phyloP scores from a whole-genome alignment of 2,329 filamentous ascomycete species.

The Fulvia fulva region DNA sequence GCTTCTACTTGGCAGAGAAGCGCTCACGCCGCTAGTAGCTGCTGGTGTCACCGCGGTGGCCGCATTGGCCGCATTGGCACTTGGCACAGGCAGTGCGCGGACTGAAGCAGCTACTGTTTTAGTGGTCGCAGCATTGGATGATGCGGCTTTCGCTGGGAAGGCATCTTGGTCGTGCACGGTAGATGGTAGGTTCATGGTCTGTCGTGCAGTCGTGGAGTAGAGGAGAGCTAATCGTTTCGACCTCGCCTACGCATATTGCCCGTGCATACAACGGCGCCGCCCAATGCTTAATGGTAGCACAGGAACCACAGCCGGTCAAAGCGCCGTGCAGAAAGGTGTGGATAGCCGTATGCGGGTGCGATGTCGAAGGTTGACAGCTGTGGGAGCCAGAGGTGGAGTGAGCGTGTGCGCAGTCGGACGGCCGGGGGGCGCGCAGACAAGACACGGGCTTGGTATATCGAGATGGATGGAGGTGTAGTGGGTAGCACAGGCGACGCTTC shows the following conservation, averaged over 20 bases:
- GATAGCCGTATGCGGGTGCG: neutral
- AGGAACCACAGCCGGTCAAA: slow-evolving; percentile 14
- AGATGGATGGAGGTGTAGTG: neutral
- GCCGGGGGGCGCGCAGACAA: neutral
- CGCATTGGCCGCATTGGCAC: slow-evolving; percentile 11
- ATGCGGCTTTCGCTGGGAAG: slow-evolving; percentile 13
- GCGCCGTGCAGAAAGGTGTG: neutral
- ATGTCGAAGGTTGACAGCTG: slow-evolving; percentile 2
- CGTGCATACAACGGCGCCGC: slow-evolving; percentile 6
- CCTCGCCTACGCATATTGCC: slow-evolving; percentile 22
- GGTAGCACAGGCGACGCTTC: neutral
- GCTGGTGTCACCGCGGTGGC: slow-evolving; percentile 16
- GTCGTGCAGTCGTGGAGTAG: slow-evolving; percentile 16
- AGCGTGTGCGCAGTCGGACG: neutral
- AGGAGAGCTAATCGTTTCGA: slow-evolving; percentile 20
- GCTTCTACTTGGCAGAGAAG: slow-evolving; percentile 28
- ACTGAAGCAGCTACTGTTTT: slow-evolving; percentile 15
- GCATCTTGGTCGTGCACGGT: slow-evolving; percentile 21
- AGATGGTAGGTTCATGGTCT: slow-evolving; percentile 23
- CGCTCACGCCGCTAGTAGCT: slow-evolving; percentile 7
- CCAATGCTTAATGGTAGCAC: slow-evolving; percentile 9
- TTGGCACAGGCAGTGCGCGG: slow-evolving; percentile 13
- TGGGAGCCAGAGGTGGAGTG: neutral
- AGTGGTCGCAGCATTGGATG: slow-evolving; percentile 14
- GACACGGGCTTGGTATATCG: neutral